Percentiles rank a stretch among this genome's conserved stretches.
These are phyloP conservation scores for Turritis glabra DNA, from an alignment of 345 rosid genomes.

Conservation along the genomic window DNA sequence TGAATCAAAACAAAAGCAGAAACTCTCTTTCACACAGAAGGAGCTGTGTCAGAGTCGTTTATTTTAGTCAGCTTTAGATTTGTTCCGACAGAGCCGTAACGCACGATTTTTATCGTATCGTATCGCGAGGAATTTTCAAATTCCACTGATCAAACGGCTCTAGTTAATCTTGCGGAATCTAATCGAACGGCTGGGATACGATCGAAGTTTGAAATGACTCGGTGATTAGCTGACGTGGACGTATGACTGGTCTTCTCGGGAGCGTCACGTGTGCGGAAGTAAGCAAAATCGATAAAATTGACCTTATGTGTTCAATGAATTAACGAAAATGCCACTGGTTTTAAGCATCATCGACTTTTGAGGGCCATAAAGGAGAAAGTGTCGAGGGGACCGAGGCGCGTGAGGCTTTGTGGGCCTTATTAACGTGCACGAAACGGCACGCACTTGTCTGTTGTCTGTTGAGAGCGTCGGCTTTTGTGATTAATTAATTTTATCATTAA, in stretches of 20 bases:
- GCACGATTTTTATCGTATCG: slow-evolving; percentile 34
- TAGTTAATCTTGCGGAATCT: not conserved
- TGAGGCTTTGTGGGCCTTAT: slow-evolving; percentile 38
- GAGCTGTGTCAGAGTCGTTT: slow-evolving; percentile 48
- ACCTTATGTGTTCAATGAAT: not conserved
- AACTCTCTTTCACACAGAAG: slow-evolving; percentile 29
- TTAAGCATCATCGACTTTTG: slow-evolving; percentile 30
- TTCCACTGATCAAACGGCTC: slow-evolving; percentile 47
- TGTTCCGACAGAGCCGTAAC: slow-evolving; percentile 33
- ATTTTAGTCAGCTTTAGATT: slow-evolving; percentile 39
- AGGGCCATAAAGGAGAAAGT: slow-evolving; percentile 26
- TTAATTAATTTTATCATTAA: slow-evolving; percentile 20
- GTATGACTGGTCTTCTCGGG: slow-evolving; percentile 34
- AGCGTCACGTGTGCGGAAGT: slow-evolving; percentile 37
- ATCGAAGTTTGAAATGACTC: slow-evolving; percentile 41
- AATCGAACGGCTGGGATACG: slow-evolving; percentile 56
- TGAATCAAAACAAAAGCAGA: slow-evolving; percentile 50
- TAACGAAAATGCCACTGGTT: slow-evolving; percentile 13
- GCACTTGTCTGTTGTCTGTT: slow-evolving; percentile 30
- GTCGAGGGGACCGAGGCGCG: slow-evolving; percentile 35
- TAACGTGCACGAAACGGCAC: slow-evolving; percentile 42
- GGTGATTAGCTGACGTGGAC: slow-evolving; percentile 47
- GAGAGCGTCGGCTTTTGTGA: slow-evolving; percentile 31
- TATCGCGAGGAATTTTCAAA: slow-evolving; percentile 31
- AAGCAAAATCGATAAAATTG: not conserved